Base-by-base conservation (phyloP, 2,329 filamentous ascomycete species). In the Karstenula rhodostoma region DNA sequence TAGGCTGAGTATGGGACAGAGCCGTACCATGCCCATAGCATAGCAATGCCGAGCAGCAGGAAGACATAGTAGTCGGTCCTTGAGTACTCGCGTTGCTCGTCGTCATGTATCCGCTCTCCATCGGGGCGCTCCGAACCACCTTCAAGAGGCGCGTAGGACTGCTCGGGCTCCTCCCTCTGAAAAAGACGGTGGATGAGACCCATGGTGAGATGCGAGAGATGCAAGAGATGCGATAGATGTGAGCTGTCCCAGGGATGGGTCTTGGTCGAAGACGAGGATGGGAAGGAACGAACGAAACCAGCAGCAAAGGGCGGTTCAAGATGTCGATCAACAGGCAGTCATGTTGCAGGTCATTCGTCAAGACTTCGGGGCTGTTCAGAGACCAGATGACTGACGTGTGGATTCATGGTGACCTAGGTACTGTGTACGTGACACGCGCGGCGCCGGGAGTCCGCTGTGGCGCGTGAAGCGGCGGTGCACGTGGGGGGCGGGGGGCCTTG, bases 11-110 rank as follows among this genome's bases (percentile, higher is more conserved):
- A 17, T 17, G 47, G 10, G 12, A 32, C 51, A 53, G 49, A 40
- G 60, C 51, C 86, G 68, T 86, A 96, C 94, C 94, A 98, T 57
- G 94, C 93, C 94, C 94, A 98, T 47, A 98, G 85, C 95, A 98
- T 98, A 55, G 94, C 92, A 58, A 97, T 85, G 53, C 95, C 95
- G 27, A 98, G 83, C 53, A 97, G 81, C 58, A 90, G 83, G 78
- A 98, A 98, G 73, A 97, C 89, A 69, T 80, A 82, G 79, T 98
- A 99, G 76, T 96, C 92, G 37, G 92, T 73, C 88, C 91, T 93
- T 63, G 93, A 96, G 80, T 97, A 97, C 37, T 63, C 56, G 59
- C 62, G 63, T n/a, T 70, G 56, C 44, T 68, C 64, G 12, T 59
- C 43, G 35, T 68, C 59, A 22, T 75, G 69, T 46, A 76, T 76